phyloP scores from a whole-genome alignment of 148 eudicot species.

The Rhododendron henanense region DNA sequence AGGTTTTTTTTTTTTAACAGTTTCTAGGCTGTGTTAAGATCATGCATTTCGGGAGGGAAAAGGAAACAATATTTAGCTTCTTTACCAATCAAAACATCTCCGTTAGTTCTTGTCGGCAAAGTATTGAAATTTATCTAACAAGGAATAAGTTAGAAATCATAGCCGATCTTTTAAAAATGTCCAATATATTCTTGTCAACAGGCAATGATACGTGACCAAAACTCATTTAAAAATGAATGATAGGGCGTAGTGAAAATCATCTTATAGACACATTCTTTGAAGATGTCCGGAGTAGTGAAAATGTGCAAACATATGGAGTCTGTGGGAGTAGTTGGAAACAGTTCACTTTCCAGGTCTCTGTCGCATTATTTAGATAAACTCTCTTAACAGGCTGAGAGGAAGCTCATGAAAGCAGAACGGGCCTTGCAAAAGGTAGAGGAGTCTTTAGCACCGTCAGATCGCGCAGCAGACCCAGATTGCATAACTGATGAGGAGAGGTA shows the following conservation, averaged over 20 bases:
- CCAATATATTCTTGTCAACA: neutral
- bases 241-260: neutral
- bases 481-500: constrained; percentile 91
- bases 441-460: constrained; percentile 61
- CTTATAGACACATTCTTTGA: neutral
- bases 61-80: neutral
- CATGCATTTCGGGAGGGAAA: neutral
- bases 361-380: neutral
- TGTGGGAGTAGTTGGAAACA: neutral
- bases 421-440: constrained; percentile 72
- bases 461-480: constrained; percentile 62
- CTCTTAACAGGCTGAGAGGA: constrained; percentile 66
- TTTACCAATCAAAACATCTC: neutral
- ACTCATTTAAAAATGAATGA: too few relatives aligned
- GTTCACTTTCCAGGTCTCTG: neutral
- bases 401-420: constrained; percentile 63
- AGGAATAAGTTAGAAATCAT: neutral
- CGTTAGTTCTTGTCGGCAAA: neutral
- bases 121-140: neutral
- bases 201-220: neutral
- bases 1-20: neutral
- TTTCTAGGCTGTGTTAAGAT: neutral
- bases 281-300: neutral
- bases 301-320: neutral
- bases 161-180: neutral